Conservation (phyloP, 2,329 filamentous ascomycete genomes). For the Meredithiella fracta region DNA sequence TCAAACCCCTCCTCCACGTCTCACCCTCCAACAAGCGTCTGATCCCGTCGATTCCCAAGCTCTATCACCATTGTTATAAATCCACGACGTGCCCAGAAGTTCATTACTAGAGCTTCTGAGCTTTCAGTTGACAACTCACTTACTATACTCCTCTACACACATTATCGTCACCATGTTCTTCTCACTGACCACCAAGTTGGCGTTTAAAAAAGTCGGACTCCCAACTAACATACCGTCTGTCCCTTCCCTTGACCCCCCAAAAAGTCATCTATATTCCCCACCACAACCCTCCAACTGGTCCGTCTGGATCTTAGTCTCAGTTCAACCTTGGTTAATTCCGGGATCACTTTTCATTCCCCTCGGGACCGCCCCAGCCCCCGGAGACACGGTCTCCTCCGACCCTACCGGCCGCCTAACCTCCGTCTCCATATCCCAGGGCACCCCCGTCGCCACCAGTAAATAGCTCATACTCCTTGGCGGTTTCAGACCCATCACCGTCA, state of each 20-base stretch:
- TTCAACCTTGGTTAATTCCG: constrained; percentile 37
- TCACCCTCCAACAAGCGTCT: not conserved
- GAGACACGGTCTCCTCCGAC: constrained; percentile 33
- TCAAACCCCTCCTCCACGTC: not conserved
- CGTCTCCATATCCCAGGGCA: constrained; percentile 44
- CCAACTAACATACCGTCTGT: constrained; percentile 31
- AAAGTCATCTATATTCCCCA: constrained; percentile 18
- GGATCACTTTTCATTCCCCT: constrained; percentile 33
- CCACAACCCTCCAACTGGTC: constrained; percentile 20
- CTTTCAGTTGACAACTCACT: not conserved
- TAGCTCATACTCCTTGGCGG: constrained; percentile 43
- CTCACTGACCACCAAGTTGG: constrained; percentile 39
- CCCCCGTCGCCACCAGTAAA: constrained; percentile 35
- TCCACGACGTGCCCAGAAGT: not conserved
- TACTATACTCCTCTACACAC: not conserved
- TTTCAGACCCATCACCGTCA: constrained; percentile 36
- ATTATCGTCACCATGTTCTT: constrained; percentile 31
- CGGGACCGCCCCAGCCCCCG: constrained; percentile 28
- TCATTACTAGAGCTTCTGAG: too few relatives aligned
- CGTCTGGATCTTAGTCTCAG: constrained; percentile 35
- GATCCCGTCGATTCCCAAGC: not conserved
- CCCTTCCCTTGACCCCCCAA: constrained; percentile 16
- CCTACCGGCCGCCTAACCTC: constrained; percentile 30
- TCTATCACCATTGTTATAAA: not conserved
- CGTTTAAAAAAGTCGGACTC: constrained; percentile 39